Base-by-base conservation (phyloP, 352 stramenopile species). In the Globisporangium polare region DNA sequence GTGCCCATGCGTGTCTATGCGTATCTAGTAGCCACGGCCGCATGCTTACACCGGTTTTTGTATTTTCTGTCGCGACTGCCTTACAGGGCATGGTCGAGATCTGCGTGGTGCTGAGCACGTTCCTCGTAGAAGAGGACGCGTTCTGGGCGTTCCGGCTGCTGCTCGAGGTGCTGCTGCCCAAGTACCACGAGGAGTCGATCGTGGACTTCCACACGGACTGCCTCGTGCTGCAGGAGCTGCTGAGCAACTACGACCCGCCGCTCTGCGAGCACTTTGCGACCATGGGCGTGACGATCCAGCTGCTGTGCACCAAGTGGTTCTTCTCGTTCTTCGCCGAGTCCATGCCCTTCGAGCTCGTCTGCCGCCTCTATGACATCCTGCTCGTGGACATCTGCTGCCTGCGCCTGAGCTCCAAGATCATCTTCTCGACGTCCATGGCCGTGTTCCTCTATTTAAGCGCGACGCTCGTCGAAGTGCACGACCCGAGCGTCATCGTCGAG, bases 261-360 rank as follows among this genome's bases (percentile, higher is more conserved):
- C 77, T 92, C 15, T 77, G 72, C 53, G 75, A 86, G 17, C 83
- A 92, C 60, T 73, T 92, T 52, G 62, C 70, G 33, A 31, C 68
- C 47, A 68, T 84, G 43, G 83, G 80, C 17, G 78, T 92, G 50
- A 87, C 80, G 3, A 81, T 92, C 46, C 83, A 92, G 57, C 62
- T 92, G 59, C 68, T 92, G 5, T 88, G 83, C 58, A 92, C 83
- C 31, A 92, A 90, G 68, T 92, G 83, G 83, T 90, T 92, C 60
- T 92, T 90, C 58, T 92, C 83, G 22, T 89, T 92, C 69, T 90
- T 90, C 42, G 83, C 83, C 60, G 83, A 92, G 68, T 86, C 79
- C 7, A 89, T 92, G 79, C 83, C 83, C 22, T 89, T 92, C 61
- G 75, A 90, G 41, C 63, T 92, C 60, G 83, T 90, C 24, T 90